A percentile compares a stretch with the other conserved stretches of the same genome.
phyloP scores from a whole-genome alignment of 225 moss, liverwort and hornwort genomes.

The Physcomitrellopsis africana region DNA sequence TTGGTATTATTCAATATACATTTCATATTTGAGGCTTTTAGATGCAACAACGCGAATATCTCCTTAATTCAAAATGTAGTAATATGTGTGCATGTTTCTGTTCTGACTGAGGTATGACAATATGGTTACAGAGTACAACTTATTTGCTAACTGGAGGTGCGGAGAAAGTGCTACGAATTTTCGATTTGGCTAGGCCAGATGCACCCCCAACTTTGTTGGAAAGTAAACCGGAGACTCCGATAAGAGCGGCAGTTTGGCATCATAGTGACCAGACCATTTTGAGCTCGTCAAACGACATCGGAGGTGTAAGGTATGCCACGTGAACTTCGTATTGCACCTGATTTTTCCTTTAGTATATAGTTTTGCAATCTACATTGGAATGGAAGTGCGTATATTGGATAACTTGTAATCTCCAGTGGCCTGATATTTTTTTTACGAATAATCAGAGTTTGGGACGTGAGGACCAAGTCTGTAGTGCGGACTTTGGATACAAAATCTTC shows the following conservation, averaged over 20 bases:
- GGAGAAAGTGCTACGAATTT: constrained; percentile 92
- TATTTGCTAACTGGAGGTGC: constrained; percentile 94
- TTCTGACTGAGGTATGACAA: constrained; percentile 29
- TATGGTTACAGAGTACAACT: constrained; percentile 77
- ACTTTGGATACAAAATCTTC: constrained; percentile 93
- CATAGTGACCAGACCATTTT: constrained; percentile 99
- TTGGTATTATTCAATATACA: background rate
- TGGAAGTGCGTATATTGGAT: background rate
- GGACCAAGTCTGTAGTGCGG: constrained; percentile 83
- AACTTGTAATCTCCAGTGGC: background rate
- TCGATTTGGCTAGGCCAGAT: constrained; percentile 92
- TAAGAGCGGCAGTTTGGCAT: constrained; percentile 98
- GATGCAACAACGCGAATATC: background rate
- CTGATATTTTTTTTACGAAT: constrained; percentile 28
- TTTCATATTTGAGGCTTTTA: background rate
- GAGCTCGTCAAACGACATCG: constrained; percentile 94
- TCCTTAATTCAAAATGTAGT: background rate
- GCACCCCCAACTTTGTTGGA: constrained; percentile 82
- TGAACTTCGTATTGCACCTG: constrained; percentile 6
- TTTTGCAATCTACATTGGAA: background rate
- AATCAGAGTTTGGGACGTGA: constrained; percentile 94
- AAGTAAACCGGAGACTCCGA: constrained; percentile 70
- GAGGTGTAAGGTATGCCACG: constrained; percentile 73
- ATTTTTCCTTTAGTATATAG: constrained; percentile 1
- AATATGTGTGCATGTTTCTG: constrained; percentile 14